These are phyloP conservation scores for Trifolium repens DNA, from an alignment of 306 rosid species.

Conservation along the genomic window DNA sequence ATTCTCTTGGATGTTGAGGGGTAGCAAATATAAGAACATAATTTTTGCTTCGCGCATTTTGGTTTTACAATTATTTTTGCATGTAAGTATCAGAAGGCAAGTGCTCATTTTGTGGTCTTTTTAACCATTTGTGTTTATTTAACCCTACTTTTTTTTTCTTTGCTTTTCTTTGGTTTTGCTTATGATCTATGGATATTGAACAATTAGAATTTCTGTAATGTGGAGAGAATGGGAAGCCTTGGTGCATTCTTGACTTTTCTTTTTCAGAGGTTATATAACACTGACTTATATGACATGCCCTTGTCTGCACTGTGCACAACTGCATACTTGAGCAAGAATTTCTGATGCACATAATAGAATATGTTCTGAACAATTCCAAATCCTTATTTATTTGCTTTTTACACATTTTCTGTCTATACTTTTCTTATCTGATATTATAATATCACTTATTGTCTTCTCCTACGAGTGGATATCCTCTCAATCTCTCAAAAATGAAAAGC, in stretches of 20 bases:
- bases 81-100: slow-evolving; percentile 13
- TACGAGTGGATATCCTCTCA: background rate
- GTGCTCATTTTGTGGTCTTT: slow-evolving; percentile 10
- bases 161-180: slow-evolving; percentile 6
- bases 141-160: background rate
- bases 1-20: slow-evolving; percentile 35
- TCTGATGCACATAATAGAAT: background rate
- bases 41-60: slow-evolving; percentile 16
- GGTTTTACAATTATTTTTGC: slow-evolving; percentile 11
- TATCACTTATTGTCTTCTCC: background rate
- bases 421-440: background rate
- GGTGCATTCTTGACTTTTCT: background rate
- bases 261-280: background rate
- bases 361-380: slow-evolving; percentile 23
- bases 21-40: slow-evolving; percentile 19
- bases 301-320: background rate
- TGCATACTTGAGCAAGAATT: background rate
- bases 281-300: background rate
- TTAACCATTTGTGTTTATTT: no score
- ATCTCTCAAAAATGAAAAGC: background rate
- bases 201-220: background rate
- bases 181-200: background rate
- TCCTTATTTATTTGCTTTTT: background rate
- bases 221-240: background rate
- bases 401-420: background rate